Conservation (phyloP, 805 yeast genomes). For the Yamadazyma laniorum region DNA sequence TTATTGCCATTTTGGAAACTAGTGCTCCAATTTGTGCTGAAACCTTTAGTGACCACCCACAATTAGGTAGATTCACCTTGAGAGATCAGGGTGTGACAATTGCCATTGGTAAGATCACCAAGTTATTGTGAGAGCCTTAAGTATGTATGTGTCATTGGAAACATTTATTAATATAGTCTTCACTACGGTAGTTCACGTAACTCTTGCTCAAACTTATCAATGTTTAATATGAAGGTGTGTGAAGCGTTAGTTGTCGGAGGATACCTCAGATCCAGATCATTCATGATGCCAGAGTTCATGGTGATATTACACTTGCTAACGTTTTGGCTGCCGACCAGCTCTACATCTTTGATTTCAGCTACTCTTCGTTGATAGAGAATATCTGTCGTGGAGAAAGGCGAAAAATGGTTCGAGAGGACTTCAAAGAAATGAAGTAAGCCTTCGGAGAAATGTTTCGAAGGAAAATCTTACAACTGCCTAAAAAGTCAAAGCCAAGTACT, state of each 20-base stretch:
- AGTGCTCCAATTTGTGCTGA: constrained; percentile 90
- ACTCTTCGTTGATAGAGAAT: neutral
- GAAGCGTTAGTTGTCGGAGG: too few species aligned
- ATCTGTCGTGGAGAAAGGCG: neutral
- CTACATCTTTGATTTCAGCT: constrained; percentile 3
- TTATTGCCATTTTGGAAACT: constrained; percentile 87
- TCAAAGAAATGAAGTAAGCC: too few species aligned
- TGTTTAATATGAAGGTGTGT: too few species aligned
- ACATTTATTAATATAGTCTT: too few species aligned
- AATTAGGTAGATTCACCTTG: constrained; percentile 95
- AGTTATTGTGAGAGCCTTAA: constrained; percentile 42
- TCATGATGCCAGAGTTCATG: constrained; percentile 3
- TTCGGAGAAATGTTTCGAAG: too few species aligned
- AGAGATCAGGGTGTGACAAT: constrained; percentile 98
- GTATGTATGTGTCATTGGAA: too few species aligned
- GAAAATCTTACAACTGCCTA: too few species aligned
- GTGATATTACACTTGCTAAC: neutral
- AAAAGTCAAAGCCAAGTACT: too few species aligned
- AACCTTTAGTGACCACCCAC: constrained; percentile 88
- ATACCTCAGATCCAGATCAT: too few species aligned
- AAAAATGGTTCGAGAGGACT: neutral
- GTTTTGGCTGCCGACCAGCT: neutral
- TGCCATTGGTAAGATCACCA: constrained; percentile 97
- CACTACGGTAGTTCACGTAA: too few species aligned
- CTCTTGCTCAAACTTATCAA: too few species aligned